Evolutionary conservation across 352 stramenopile genomes (phyloP), one percentile per base, ranked within the genome.

Genomic region (Phytophthora lateralis): DNA sequence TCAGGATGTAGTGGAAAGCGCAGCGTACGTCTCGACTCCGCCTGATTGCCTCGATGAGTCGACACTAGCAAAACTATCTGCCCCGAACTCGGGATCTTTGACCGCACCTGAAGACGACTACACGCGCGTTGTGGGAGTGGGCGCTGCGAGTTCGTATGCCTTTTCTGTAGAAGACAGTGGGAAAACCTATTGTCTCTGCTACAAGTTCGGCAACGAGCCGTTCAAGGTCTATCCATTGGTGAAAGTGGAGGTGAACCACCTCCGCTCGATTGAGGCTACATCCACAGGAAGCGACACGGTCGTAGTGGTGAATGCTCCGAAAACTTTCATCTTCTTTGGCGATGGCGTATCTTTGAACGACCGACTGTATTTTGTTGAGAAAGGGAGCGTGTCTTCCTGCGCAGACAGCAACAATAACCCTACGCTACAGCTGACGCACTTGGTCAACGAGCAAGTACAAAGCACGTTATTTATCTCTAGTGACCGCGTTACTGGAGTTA

Each of bases 121-220:
- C 26, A 88, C 80, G 5, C 71, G 78, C 11, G 30, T 54, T 2
- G 39, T 90, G 29, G 27, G 51, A 1, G 12, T 48, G n/a, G 26
- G 49, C 4, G 50, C 60, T 3, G 27, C 55, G 9, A 41, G 63
- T 1, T 48, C 55, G 0, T 75, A 88, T 14, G 54, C 62, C 0
- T 89, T 91, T 56, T 70, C 72, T 12, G 55, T 46, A 6, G 26
- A 53, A 39, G 82, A 66, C 20, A 66, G 75, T 17, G 79, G 82
- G 4, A 84, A 83, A 10, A 81, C 54, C 0, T 91, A 82, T 32
- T 84, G 64, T 24, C 53, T 91, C 3, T 91, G 82, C 44, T 89
- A 88, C 63, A 83, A 87, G 41, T 91, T 89, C 56, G 82, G 76
- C 5, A 72, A 69, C n/a, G 79, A 91, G 17, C 82, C 82, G 3